Evolutionary conservation across 805 yeast genomes (phyloP), one percentile per base, ranked within the genome.

Genomic region (Debaryomyces maramus): DNA sequence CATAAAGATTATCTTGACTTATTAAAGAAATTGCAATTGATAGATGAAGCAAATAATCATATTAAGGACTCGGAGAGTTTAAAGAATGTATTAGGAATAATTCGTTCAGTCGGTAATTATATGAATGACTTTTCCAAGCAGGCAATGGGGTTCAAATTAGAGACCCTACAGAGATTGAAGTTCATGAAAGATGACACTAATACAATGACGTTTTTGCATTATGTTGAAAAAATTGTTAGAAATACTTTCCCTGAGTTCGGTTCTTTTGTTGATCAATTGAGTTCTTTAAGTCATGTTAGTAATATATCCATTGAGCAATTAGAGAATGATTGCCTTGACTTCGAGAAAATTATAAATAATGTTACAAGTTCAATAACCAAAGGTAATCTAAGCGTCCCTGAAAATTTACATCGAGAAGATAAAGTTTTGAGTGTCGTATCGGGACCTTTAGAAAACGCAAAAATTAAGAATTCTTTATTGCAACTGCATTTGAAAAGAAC

Each of bases 71-170:
- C 96, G 1, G 77, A 75, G 13, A 78, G 80, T 37, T 72, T 95
- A 55, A 77, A 81, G 45, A 76, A 79, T 40, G 81, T 93, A 11
- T 76, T 95, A 54, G 89, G 87, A 41, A 80, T 93, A 34, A 91
- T 93, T 45, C 70, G 90, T 47, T 83, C 90, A 3, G 93, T 93
- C 36, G 99, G 99, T 43, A 93, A 93, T 60, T 91, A 83, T 60
- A 93, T 93, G 99, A 93, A 95, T 59, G 96, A 89, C 53, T 70
- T 80, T n/a, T 73, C 88, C 2, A 90, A 89, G 52, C 96, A 89
- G 59, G 98, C 97, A 1, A 76, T 78, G 48, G 99, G 99, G 3
- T 95, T 95, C 73, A 85, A 85, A 53, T 69, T 93, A 44, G 83
- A 87, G 32, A 87, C 97, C n/a, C 72, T 93, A 38, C 97, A 89